Evolutionary conservation across 148 eudicot species (phyloP), one percentile per base, ranked within the genome.

Genomic region (Fallopia convolvulus): DNA sequence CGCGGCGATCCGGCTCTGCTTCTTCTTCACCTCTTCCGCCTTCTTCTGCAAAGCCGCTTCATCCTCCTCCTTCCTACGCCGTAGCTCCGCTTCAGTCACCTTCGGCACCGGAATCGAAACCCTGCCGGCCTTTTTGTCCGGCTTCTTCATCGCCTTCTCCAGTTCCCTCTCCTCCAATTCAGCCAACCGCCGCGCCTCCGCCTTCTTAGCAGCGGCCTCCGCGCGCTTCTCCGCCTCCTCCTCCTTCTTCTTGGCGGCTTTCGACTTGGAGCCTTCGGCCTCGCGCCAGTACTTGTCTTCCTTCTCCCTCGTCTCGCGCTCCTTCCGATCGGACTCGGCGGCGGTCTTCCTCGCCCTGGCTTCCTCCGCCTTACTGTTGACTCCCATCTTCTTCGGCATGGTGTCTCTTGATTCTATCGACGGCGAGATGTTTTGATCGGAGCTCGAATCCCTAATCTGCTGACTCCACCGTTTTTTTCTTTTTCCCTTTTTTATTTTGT

Each of bases 321-420:
- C 96, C 44, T 89, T 89, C 32, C 89, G 87, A 56, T 94, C 99
- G 40, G 86, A 39, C 77, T 92, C 97, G 41, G 85, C 76, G 32
- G 90, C 88, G 78, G 68, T 84, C 75, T 86, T 92, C 15, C 99
- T 87, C 14, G 82, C 85, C 77, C 89, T 82, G 3, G 99, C 93
- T 41, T 84, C 97, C 78, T 94, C 99, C 50, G 99, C 96, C 77
- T 94, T 94, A 81, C 90, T 88, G 89, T 94, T 94, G 13, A 88
- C 90, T 44, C 97, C 99, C 94, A 92, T 85, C 77, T 94, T 94
- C 85, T 94, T 94, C 92, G 97, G 93, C 93, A 89, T 90, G 75
- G 63, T 40, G 41, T 49, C 21, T 32, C 14, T 3, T 7, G n/a
- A 1, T 32, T 20, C 36, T 42, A 30, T 55, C 60, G 17, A 49